Base-by-base conservation (phyloP, 768 basidiomycete species). In the Pulveroboletus sp. region DNA sequence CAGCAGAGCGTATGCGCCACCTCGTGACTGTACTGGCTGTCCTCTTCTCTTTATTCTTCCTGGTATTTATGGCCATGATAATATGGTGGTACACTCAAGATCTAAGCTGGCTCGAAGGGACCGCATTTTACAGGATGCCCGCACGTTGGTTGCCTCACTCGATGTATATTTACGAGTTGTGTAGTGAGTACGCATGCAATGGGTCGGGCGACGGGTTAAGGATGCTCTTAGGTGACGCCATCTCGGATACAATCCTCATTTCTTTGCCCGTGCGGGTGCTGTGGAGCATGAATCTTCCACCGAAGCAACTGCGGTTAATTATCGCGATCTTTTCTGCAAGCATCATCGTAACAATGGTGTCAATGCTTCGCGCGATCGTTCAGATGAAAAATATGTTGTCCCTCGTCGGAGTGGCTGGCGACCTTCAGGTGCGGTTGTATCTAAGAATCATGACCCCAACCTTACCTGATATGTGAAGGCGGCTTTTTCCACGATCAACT, bases 171-270 rank as follows among this genome's bases (percentile, higher is more conserved):
- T 57, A 32, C 16, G 40, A 60, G 24, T n/a, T 61, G 27, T 43
- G 48, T 10, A 45, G 54, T 61, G 43, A 56, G 62, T 51, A 23
- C 21, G 7, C 43, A n/a, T 29, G 10, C 19, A n/a, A 12, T 42
- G 25, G 3, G 7, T 41, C 37, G 19, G 13, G n/a, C 13, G 9
- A 42, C 7, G 8, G 19, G 20, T 39, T 45, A 34, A 61, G 9
- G 24, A 31, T 3, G 29, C 16, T n/a, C 23, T 27, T 38, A 65
- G 65, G 51, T 10, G 64, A 64, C 31, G 52, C 53, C 17, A 41
- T 64, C 20, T 50, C 59, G 19, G 64, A 61, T 37, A 6, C 34
- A 11, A 53, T 49, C 24, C 48, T 62, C 21, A 36, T 60, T 29
- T 32, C 24, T 31, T 36, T 58, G n/a, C 53, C 55, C 16, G 39